These are phyloP conservation scores for Phyllosticta ampelicida DNA, from an alignment of 2,329 filamentous ascomycete genomes.

Conservation along the genomic window DNA sequence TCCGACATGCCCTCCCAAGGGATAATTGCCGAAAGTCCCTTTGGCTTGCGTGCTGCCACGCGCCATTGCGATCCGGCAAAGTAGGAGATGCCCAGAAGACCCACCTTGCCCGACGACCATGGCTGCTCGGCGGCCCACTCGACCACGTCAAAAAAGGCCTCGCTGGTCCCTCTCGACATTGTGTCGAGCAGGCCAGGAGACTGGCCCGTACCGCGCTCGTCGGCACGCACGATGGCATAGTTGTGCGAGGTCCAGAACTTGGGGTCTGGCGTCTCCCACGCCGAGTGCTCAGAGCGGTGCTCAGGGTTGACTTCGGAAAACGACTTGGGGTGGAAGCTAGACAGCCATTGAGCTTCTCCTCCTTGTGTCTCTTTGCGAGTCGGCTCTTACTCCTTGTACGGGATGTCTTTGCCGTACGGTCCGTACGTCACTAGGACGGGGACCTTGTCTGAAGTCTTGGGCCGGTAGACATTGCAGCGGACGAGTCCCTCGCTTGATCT, in stretches of 20 bases:
- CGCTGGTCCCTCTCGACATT: constrained; percentile 42
- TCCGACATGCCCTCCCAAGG: constrained; percentile 49
- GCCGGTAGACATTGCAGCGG: constrained; percentile 42
- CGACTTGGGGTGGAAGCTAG: constrained; percentile 40
- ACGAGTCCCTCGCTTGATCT: constrained; percentile 33
- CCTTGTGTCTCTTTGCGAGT: not conserved
- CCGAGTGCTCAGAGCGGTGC: constrained; percentile 28
- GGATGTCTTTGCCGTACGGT: constrained; percentile 58
- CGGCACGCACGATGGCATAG: constrained; percentile 32
- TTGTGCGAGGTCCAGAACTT: constrained; percentile 29
- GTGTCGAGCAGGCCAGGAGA: constrained; percentile 43
- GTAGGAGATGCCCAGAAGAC: constrained; percentile 41
- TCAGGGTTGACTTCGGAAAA: constrained; percentile 35
- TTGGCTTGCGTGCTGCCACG: constrained; percentile 41
- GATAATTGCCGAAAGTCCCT: constrained; percentile 41
- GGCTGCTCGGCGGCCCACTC: constrained; percentile 42
- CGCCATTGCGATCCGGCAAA: constrained; percentile 46
- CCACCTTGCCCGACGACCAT: constrained; percentile 43
- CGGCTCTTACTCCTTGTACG: constrained; percentile 40
- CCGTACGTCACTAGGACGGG: constrained; percentile 62
- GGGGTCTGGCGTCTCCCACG: constrained; percentile 36
- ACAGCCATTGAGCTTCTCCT: not conserved
- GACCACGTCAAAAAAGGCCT: constrained; percentile 41
- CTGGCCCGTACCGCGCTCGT: constrained; percentile 43
- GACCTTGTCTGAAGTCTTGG: constrained; percentile 32